A percentile compares a stretch with the other conserved stretches of the same genome.
phyloP scores from a whole-genome alignment of 495 filamentous ascomycete genomes.

The Stereocaulon alpinum region DNA sequence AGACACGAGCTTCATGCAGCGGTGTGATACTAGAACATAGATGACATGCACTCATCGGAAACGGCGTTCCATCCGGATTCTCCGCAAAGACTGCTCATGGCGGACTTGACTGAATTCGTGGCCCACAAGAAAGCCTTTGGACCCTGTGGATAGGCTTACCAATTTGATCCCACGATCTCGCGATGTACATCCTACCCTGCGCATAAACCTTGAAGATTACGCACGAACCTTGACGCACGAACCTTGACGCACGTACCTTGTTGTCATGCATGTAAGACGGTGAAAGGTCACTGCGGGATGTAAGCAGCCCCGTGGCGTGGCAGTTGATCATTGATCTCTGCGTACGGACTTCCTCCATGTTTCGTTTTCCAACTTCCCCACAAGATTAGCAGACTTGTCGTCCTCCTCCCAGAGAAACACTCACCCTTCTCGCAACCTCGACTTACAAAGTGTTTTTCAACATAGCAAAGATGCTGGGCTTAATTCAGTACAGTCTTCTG shows the following conservation, averaged over 20 bases:
- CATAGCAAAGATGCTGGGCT: slow-evolving; percentile 2
- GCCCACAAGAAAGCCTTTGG: too few relatives aligned
- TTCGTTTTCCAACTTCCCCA: neutral
- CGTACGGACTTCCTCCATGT: neutral
- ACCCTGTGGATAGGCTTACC: neutral
- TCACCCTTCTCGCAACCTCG: neutral
- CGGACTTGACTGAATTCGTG: neutral
- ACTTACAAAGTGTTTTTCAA: neutral
- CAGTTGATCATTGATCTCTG: neutral
- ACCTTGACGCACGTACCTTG: neutral
- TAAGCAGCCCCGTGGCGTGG: neutral
- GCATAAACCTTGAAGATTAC: neutral
- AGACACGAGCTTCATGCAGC: neutral
- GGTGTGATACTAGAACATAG: neutral
- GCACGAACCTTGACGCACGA: too few relatives aligned
- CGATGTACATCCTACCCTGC: neutral
- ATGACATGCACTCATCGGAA: neutral
- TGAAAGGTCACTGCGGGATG: neutral
- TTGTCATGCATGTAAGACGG: slow-evolving; percentile 6
- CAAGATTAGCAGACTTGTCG: neutral
- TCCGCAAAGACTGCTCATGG: neutral
- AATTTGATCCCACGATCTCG: neutral
- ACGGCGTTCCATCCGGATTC: neutral
- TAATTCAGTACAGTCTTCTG: neutral
- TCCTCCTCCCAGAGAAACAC: neutral